These are phyloP conservation scores for Yamadazyma philogaea DNA, from an alignment of 805 yeast species.

Conservation along the genomic window DNA sequence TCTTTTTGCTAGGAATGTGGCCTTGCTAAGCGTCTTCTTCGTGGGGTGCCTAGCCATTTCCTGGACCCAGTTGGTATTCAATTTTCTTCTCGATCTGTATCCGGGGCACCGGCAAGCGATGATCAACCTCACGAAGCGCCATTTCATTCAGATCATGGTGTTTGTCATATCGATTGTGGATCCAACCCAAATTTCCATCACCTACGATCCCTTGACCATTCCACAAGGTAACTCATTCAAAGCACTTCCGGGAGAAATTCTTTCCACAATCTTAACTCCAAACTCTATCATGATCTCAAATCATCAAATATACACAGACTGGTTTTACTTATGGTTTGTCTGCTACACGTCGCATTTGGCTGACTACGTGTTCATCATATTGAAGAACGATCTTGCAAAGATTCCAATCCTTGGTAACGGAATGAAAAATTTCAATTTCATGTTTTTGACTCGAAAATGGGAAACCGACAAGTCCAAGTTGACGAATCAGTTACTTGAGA, in stretches of 20 bases:
- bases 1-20: conserved; percentile 1
- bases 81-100: conserved; percentile 24
- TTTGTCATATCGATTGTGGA: conserved; percentile 49
- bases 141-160: conserved; percentile 54
- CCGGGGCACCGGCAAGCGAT: conserved; percentile 37
- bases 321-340: conserved; percentile 89
- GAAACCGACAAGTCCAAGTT: conserved; percentile 62
- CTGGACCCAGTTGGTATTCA: conserved; percentile 10
- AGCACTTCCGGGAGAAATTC: conserved; percentile 26
- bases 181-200: conserved; percentile 51
- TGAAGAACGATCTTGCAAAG: conserved; percentile 66
- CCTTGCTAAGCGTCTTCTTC: conserved; percentile 7
- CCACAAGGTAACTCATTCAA: conserved; percentile 22
- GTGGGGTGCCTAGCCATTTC: conserved; percentile 11
- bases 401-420: conserved; percentile 84
- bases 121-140: conserved; percentile 53
- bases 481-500: conserved; percentile 49
- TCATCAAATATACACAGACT: conserved; percentile 92
- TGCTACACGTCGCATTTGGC: conserved; percentile 65
- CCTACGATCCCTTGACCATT: conserved; percentile 39
- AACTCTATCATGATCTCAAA: conserved; percentile 74
- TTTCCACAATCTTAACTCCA: conserved; percentile 35
- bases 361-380: conserved; percentile 64
- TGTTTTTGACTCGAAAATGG: conserved; percentile 86
- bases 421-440: conserved; percentile 73